Conservation (phyloP, 345 rosid genomes). For the Rhodamnia argentea region DNA sequence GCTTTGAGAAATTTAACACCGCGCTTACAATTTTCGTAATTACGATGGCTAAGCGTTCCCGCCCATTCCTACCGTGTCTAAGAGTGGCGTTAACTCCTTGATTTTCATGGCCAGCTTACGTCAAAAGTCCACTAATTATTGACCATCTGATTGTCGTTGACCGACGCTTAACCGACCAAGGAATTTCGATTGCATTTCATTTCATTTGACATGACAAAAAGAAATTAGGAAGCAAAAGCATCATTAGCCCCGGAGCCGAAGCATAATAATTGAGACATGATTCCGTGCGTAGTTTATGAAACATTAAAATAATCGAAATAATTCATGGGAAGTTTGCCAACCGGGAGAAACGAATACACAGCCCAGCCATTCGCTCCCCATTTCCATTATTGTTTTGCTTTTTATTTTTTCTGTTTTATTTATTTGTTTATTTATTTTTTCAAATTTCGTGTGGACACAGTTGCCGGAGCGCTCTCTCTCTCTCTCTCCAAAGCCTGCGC, state of each 20-base stretch:
- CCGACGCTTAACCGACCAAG: background rate
- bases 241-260: background rate
- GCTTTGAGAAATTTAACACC: background rate
- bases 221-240: no score
- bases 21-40: background rate
- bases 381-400: background rate
- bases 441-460: constrained; percentile 8
- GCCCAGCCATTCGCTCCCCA: background rate
- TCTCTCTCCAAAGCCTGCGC: background rate
- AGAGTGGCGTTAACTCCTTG: background rate
- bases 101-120: no score
- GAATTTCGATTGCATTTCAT: no score
- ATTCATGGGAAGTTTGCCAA: background rate
- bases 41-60: background rate
- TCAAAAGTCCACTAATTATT: no score
- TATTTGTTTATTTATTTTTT: background rate
- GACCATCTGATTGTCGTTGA: background rate
- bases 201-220: no score
- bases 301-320: background rate
- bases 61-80: background rate
- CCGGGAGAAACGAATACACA: background rate
- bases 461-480: background rate
- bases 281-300: background rate
- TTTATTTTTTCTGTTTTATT: background rate
- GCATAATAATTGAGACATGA: background rate